Evolutionary conservation across 495 filamentous ascomycete genomes (phyloP).

Genomic region (Jackrogersella minutella): DNA sequence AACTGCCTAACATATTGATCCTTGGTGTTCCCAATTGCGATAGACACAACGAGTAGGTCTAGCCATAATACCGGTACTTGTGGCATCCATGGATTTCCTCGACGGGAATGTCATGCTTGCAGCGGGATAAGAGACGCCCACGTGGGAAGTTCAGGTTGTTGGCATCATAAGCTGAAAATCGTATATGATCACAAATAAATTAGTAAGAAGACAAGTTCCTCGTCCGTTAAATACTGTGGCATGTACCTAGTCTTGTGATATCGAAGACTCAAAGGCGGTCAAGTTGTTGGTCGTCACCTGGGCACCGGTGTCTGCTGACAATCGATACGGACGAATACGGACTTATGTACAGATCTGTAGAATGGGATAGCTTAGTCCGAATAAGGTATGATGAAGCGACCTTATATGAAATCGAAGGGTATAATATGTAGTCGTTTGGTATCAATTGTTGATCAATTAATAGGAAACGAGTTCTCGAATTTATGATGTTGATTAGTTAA

Average conservation of each 20-base stretch:
- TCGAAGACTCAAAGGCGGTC: slow-evolving; percentile 3
- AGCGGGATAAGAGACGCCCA: slow-evolving; percentile 23
- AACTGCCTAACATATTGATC: slow-evolving; percentile 3
- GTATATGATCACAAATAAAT: slow-evolving; percentile 13
- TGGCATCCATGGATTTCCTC: slow-evolving; percentile 12
- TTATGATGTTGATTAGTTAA: not conserved
- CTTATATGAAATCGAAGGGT: slow-evolving; percentile 12
- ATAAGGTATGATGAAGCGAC: slow-evolving; percentile 32
- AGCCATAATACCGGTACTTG: not conserved
- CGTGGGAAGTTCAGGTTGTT: slow-evolving; percentile 18
- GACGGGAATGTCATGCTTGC: slow-evolving; percentile 21
- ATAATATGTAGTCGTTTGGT: slow-evolving; percentile 1
- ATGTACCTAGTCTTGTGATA: not conserved
- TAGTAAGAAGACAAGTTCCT: not conserved
- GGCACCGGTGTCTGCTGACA: slow-evolving; percentile 14
- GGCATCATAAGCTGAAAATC: slow-evolving; percentile 16
- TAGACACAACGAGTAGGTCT: slow-evolving; percentile 1
- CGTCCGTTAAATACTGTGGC: slow-evolving; percentile 9
- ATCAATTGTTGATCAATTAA: not conserved
- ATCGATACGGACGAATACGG: slow-evolving; percentile 6
- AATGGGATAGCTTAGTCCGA: slow-evolving; percentile 16
- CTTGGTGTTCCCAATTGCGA: slow-evolving; percentile 1
- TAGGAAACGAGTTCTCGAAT: not conserved
- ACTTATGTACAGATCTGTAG: too few relatives aligned
- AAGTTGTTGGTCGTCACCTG: not conserved